phyloP scores from a whole-genome alignment of 495 filamentous ascomycete genomes.

The Penicillium coprophilum region DNA sequence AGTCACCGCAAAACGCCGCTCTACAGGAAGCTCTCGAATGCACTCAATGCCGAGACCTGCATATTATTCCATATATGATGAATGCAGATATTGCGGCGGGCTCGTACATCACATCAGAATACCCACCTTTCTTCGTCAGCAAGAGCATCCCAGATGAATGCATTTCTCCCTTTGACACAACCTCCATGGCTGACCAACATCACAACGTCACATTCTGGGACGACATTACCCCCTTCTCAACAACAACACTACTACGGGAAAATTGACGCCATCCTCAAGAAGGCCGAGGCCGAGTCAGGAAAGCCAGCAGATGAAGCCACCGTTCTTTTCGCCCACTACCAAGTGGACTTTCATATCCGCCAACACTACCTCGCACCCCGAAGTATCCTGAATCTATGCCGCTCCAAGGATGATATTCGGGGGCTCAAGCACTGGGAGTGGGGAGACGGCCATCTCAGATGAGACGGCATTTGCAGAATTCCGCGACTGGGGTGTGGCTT shows the following conservation, averaged over 20 bases:
- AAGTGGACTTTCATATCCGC: constrained; percentile 38
- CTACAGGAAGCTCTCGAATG: constrained; percentile 38
- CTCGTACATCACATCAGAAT: constrained; percentile 19
- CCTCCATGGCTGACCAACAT: background rate
- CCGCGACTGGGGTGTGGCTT: constrained; percentile 1
- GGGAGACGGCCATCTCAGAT: constrained; percentile 11
- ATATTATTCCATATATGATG: constrained; percentile 24
- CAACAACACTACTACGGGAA: constrained; percentile 23
- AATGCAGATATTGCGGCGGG: constrained; percentile 23
- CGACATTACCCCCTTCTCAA: constrained; percentile 18
- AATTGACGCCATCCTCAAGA: constrained; percentile 15
- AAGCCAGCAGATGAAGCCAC: constrained; percentile 10
- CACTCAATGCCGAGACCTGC: constrained; percentile 24
- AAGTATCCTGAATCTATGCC: constrained; percentile 30
- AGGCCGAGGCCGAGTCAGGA: background rate
- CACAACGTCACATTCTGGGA: constrained; percentile 19
- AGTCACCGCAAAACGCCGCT: constrained; percentile 13
- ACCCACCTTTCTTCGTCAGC: constrained; percentile 30
- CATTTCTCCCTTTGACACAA: constrained; percentile 19
- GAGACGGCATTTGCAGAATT: no score
- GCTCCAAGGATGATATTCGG: constrained; percentile 28
- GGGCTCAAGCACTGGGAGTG: constrained; percentile 31
- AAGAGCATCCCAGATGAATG: constrained; percentile 17
- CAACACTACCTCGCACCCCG: constrained; percentile 32
- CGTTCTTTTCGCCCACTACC: constrained; percentile 32